These are phyloP conservation scores for Hymenotorrendiella dingleyae DNA, from an alignment of 2,329 filamentous ascomycete genomes.

Conservation along the genomic window DNA sequence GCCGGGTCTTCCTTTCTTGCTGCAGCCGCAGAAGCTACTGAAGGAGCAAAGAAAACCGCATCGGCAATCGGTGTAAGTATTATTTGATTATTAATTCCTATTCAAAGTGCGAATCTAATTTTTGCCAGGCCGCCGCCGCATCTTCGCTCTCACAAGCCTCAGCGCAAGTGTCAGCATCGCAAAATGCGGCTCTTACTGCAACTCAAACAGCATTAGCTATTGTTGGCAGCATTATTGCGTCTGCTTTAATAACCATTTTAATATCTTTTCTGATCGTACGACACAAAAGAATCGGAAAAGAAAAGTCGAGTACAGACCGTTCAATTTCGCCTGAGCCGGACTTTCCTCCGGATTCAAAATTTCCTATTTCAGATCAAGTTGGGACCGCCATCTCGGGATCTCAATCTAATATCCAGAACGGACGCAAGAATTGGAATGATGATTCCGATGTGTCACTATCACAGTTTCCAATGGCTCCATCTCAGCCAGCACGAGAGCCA, in stretches of 20 bases:
- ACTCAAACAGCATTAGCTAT: constrained; percentile 39
- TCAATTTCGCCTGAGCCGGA: constrained; percentile 3
- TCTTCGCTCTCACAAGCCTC: constrained; percentile 17
- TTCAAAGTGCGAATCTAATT: constrained; percentile 1
- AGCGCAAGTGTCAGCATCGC: constrained; percentile 23
- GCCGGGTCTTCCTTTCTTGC: constrained; percentile 25
- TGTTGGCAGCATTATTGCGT: constrained; percentile 38
- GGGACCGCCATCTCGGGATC: constrained; percentile 15
- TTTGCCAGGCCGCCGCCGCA: constrained; percentile 18
- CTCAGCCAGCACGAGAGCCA: constrained; percentile 21
- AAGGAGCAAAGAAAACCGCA: constrained; percentile 11
- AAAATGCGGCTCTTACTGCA: constrained; percentile 35
- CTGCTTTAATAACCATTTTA: constrained; percentile 35
- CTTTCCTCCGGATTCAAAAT: constrained; percentile 18
- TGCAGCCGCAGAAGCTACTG: constrained; percentile 21
- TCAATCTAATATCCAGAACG: constrained; percentile 8
- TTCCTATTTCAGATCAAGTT: constrained; percentile 16
- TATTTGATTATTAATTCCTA: constrained; percentile 21
- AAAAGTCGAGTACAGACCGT: constrained; percentile 8
- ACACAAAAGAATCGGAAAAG: constrained; percentile 20
- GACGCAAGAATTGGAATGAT: not conserved
- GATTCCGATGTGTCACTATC: constrained; percentile 14
- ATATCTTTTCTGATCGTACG: constrained; percentile 34
- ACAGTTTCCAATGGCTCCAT: constrained; percentile 14
- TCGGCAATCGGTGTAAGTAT: constrained; percentile 16